These are phyloP conservation scores for Fraxinus cuspidata DNA, from an alignment of 257 asterid genomes.

Conservation along the genomic window DNA sequence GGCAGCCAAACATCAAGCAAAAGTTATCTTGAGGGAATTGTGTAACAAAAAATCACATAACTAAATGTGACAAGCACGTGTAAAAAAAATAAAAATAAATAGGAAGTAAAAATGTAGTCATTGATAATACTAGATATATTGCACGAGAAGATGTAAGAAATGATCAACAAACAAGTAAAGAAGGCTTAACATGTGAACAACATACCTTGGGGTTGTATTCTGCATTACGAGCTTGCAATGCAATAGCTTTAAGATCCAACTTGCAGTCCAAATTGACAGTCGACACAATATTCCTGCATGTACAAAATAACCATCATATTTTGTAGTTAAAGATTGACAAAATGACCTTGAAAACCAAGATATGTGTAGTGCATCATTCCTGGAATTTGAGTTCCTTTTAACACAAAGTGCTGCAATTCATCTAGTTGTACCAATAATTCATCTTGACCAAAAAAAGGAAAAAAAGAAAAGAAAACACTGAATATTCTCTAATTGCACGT, in stretches of 20 bases:
- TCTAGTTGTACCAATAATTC: not conserved
- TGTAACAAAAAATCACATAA: slow-evolving; percentile 9
- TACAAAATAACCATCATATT: slow-evolving; percentile 16
- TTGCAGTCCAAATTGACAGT: slow-evolving; percentile 91
- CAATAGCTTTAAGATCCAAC: slow-evolving; percentile 87
- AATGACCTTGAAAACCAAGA: not conserved
- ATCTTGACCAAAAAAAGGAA: not conserved
- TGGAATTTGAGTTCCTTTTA: not conserved
- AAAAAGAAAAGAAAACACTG: not conserved
- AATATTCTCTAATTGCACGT: not conserved
- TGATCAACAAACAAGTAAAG: not conserved
- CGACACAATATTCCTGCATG: slow-evolving; percentile 78
- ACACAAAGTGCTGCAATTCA: not conserved
- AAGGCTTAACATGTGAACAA: not conserved
- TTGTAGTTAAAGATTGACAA: not conserved
- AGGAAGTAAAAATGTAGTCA: not conserved
- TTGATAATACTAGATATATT: not conserved
- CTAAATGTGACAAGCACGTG: not conserved
- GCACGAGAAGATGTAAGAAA: not conserved
- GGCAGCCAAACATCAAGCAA: not conserved
- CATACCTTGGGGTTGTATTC: slow-evolving; percentile 91
- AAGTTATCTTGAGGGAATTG: not conserved
- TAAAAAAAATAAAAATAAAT: not conserved
- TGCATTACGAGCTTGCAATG: slow-evolving; percentile 90
- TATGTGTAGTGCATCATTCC: not conserved